Evolutionary conservation across 2,329 filamentous ascomycete genomes (phyloP).

Genomic region (Microdochium trichocladiopsis): DNA sequence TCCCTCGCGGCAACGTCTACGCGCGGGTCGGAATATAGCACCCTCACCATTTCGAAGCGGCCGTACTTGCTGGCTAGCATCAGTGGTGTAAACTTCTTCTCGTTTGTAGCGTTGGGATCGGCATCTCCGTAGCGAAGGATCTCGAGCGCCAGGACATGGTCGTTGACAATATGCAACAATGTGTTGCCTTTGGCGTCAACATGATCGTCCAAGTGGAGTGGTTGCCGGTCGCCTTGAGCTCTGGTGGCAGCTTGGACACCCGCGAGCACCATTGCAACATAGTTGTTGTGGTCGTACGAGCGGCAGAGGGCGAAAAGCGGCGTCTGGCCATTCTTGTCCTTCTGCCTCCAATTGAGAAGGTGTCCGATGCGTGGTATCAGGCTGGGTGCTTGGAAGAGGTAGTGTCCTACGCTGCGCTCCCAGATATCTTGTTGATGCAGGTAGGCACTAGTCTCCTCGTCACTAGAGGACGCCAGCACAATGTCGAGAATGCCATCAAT

Average conservation of each 20-base stretch:
- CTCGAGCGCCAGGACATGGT: slow-evolving; percentile 65
- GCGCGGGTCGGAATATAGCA: slow-evolving; percentile 78
- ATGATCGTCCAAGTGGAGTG: slow-evolving; percentile 88
- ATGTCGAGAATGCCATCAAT: slow-evolving; percentile 71
- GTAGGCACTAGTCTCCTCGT: slow-evolving; percentile 57
- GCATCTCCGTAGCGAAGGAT: slow-evolving; percentile 82
- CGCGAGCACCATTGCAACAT: slow-evolving; percentile 78
- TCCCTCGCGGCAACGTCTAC: slow-evolving; percentile 84
- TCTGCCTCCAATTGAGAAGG: slow-evolving; percentile 79
- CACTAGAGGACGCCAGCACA: slow-evolving; percentile 49
- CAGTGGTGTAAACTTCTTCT: slow-evolving; percentile 87
- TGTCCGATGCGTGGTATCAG: slow-evolving; percentile 72
- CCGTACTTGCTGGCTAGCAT: slow-evolving; percentile 99
- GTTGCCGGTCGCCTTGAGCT: slow-evolving; percentile 68
- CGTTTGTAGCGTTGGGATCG: slow-evolving; percentile 93
- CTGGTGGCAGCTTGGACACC: slow-evolving; percentile 68
- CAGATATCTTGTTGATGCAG: slow-evolving; percentile 71
- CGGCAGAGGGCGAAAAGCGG: slow-evolving; percentile 90
- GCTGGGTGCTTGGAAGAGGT: slow-evolving; percentile 83
- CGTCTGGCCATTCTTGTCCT: slow-evolving; percentile 96
- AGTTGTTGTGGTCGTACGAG: slow-evolving; percentile 88
- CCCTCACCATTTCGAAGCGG: slow-evolving; percentile 84
- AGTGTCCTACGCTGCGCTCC: slow-evolving; percentile 89
- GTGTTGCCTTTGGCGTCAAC: slow-evolving; percentile 91
- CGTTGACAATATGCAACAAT: slow-evolving; percentile 89